Conservation (phyloP, 441 rosid genomes). For the Mallotus repandus region DNA sequence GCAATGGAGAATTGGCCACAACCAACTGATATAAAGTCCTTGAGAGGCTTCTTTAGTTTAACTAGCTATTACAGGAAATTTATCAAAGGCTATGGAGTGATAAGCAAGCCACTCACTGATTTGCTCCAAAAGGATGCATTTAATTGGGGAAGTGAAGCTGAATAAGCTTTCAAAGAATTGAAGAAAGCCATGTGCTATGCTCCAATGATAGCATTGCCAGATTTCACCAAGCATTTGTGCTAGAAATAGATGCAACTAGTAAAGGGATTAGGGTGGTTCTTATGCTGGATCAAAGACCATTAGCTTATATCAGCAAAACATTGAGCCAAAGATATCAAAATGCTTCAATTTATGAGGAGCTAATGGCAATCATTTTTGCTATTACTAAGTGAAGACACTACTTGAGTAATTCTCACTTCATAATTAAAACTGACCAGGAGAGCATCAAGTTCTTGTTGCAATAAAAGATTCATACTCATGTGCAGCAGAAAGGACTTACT, state of each 20-base stretch:
- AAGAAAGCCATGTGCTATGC: background rate
- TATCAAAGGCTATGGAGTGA: background rate
- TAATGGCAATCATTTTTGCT: background rate
- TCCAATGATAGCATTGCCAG: background rate
- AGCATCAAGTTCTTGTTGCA: background rate
- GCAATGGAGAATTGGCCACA: background rate
- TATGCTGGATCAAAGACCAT: background rate
- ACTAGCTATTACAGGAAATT: background rate
- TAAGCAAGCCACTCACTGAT: background rate
- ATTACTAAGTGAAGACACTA: background rate
- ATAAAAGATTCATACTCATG: background rate
- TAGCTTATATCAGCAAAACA: background rate
- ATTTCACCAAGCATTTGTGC: background rate
- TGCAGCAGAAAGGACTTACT: background rate
- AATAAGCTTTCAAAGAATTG: background rate
- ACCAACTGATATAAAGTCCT: background rate
- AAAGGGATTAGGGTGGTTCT: too few species aligned
- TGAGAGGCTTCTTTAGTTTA: background rate
- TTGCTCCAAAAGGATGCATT: background rate
- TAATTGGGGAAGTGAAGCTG: background rate
- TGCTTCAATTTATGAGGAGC: background rate
- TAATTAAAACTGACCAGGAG: background rate
- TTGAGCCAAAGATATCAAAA: background rate
- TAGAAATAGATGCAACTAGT: background rate
- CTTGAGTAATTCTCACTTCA: background rate